Evolutionary conservation across 345 rosid species (phyloP).

Genomic region (sweet orange (Citrus sinensis)): DVS_A1.0 CM039165.1:35609001-35609500

Average conservation of each 20-base stretch:
- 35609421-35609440: constrained; percentile 1
- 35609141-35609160: constrained; percentile 10
- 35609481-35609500: neutral
- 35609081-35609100: constrained; percentile 4
- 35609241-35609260: constrained; percentile 6
- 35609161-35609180: neutral
- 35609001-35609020: constrained; percentile 8
- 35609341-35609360: constrained; percentile 13
- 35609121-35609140: constrained; percentile 50
- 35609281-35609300: constrained; percentile 8
- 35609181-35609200: constrained; percentile 1
- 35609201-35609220: constrained; percentile 12
- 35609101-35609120: constrained; percentile 25
- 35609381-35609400: neutral
- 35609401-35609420: constrained; percentile 12
- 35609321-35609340: constrained; percentile 31
- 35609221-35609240: neutral
- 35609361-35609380: neutral
- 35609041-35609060: constrained; percentile 69
- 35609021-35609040: constrained; percentile 46
- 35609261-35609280: constrained; percentile 28
- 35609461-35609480: neutral
- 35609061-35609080: constrained; percentile 48
- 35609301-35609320: constrained; percentile 52
- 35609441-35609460: neutral